A percentile compares a stretch with the other conserved stretches of the same genome.
These are phyloP conservation scores for Aureobasidium sp. DNA, from an alignment of 2,329 filamentous ascomycete species.

Conservation along the genomic window DNA sequence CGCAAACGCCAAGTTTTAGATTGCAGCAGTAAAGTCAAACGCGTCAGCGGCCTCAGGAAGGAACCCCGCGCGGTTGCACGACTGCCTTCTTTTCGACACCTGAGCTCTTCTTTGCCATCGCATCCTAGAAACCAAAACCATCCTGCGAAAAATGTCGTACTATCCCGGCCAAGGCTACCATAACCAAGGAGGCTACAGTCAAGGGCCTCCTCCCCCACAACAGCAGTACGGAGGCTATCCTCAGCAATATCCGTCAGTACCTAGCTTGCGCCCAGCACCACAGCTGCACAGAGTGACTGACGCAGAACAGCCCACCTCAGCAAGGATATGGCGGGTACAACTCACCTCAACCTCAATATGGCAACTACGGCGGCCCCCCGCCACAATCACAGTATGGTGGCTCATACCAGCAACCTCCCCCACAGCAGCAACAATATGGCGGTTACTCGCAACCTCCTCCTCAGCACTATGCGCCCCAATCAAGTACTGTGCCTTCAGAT, in stretches of 20 bases:
- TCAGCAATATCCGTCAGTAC: constrained; percentile 19
- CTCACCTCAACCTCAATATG: constrained; percentile 32
- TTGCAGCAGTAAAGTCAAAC: background rate
- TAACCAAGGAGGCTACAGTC: constrained; percentile 24
- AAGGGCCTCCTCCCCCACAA: constrained; percentile 34
- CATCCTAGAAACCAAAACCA: background rate
- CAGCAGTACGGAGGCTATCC: constrained; percentile 28
- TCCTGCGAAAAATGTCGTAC: constrained; percentile 15
- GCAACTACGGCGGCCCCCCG: constrained; percentile 32
- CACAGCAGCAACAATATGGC: constrained; percentile 30
- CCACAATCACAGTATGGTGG: constrained; percentile 28
- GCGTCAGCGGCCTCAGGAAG: background rate
- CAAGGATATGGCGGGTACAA: constrained; percentile 28
- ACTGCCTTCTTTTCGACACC: background rate
- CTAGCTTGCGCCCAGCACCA: background rate
- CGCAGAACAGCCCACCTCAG: constrained; percentile 11
- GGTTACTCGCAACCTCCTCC: constrained; percentile 33
- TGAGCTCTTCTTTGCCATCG: background rate
- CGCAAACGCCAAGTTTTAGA: background rate
- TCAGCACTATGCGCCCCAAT: constrained; percentile 15
- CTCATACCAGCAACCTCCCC: constrained; percentile 32
- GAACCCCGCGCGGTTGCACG: background rate
- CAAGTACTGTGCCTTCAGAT: constrained; percentile 16
- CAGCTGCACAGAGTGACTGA: background rate
- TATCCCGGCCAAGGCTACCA: constrained; percentile 19